phyloP scores from a whole-genome alignment of 208 protist species.

The Leishmania braziliensis region DNA sequence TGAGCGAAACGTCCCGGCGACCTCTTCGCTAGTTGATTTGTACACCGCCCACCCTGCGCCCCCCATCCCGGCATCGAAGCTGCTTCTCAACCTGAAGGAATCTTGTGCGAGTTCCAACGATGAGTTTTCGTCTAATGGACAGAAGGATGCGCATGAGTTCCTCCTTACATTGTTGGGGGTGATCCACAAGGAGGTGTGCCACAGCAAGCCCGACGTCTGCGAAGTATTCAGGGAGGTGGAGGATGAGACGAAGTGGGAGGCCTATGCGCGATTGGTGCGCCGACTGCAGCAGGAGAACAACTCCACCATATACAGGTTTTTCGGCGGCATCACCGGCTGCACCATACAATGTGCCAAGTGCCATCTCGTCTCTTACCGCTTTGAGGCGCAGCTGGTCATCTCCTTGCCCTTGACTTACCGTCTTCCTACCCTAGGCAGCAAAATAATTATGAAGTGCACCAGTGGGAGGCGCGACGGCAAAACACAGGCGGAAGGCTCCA shows the following conservation, averaged over 20 bases:
- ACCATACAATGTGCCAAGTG: constrained; percentile 59
- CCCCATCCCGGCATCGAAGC: constrained; percentile 17
- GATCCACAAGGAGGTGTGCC: constrained; percentile 89
- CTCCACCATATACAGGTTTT: constrained; percentile 82
- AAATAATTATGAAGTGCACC: not conserved
- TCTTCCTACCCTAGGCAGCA: not conserved
- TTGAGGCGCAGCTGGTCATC: constrained; percentile 81
- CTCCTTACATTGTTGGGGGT: constrained; percentile 84
- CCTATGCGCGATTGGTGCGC: constrained; percentile 53
- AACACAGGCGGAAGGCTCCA: not conserved
- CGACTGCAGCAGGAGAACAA: constrained; percentile 53
- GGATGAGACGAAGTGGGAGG: constrained; percentile 54
- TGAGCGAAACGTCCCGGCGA: constrained; percentile 33
- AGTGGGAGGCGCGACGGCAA: not conserved
- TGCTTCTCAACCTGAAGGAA: constrained; percentile 65
- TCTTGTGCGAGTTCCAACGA: constrained; percentile 64
- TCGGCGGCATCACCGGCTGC: constrained; percentile 68
- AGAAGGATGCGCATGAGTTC: constrained; percentile 93
- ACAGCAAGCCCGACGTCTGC: constrained; percentile 40
- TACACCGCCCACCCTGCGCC: constrained; percentile 9
- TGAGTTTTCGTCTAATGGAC: constrained; percentile 74
- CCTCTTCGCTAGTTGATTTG: constrained; percentile 54
- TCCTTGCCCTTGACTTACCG: constrained; percentile 59
- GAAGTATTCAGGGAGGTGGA: constrained; percentile 60
- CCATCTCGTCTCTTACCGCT: constrained; percentile 54